Conservation (phyloP, 192 early-diverging fungal species). For the Obelidium mucronatum region DNA sequence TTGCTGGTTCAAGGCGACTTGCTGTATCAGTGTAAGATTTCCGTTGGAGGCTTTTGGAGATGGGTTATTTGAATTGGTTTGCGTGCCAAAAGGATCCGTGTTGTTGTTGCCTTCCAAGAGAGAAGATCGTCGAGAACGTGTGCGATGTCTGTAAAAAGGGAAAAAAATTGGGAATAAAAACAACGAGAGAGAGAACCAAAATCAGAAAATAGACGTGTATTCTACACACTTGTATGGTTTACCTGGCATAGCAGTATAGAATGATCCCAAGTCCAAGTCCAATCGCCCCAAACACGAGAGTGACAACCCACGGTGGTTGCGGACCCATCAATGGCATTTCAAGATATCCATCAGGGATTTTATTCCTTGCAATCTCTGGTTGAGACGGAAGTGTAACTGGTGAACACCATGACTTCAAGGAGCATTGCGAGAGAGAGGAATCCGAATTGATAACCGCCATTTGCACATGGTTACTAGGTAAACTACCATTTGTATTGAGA, state of each 20-base stretch:
- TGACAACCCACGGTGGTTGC: slow-evolving; percentile 24
- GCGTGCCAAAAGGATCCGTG: neutral
- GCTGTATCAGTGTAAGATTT: neutral
- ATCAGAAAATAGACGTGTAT: too few relatives aligned
- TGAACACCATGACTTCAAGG: slow-evolving; percentile 4
- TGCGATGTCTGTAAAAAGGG: neutral
- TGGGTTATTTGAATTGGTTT: neutral
- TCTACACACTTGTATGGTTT: neutral
- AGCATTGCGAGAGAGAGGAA: neutral
- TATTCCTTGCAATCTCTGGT: neutral
- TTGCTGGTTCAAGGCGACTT: neutral
- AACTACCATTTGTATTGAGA: slow-evolving; percentile 11
- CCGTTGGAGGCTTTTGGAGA: neutral
- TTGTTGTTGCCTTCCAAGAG: neutral
- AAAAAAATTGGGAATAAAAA: neutral
- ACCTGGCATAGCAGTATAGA: slow-evolving; percentile 12
- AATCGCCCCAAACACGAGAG: slow-evolving; percentile 3
- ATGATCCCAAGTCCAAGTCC: neutral
- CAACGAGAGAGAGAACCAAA: too few relatives aligned
- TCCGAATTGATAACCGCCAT: slow-evolving; percentile 11
- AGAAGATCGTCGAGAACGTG: neutral
- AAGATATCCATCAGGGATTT: slow-evolving; percentile 7
- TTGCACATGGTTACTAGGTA: neutral
- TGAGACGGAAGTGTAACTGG: neutral
- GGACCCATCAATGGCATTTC: slow-evolving; percentile 3